These are phyloP conservation scores for Rhizopogon roseolus DNA, from an alignment of 768 basidiomycete genomes.

Conservation along the genomic window DNA sequence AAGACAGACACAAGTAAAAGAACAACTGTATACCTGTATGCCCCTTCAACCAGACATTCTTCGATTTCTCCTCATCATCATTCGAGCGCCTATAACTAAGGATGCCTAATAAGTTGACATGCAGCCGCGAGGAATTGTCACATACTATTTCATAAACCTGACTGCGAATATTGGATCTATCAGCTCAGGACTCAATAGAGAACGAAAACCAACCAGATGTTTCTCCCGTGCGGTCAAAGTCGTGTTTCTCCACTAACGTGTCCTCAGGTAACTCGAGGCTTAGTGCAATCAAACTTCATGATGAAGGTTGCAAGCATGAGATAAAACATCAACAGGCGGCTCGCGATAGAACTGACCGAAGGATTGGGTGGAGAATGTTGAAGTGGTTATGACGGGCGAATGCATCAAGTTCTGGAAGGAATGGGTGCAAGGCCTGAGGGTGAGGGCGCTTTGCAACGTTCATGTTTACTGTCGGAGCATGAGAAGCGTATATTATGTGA, in stretches of 20 bases:
- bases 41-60: constrained; percentile 31
- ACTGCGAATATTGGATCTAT: constrained; percentile 12
- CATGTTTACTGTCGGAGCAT: constrained; percentile 18
- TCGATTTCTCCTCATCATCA: constrained; percentile 1
- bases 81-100: constrained; percentile 23
- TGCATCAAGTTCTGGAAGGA: constrained; percentile 25
- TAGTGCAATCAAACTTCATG: constrained; percentile 24
- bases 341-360: constrained; percentile 11
- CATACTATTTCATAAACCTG: constrained; percentile 36
- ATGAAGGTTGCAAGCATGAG: not conserved
- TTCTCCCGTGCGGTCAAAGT: constrained; percentile 21
- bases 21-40: constrained; percentile 24
- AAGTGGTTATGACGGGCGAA: constrained; percentile 25
- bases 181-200: not conserved
- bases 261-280: constrained; percentile 31
- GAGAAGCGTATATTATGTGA: not conserved
- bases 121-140: not conserved
- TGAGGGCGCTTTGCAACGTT: constrained; percentile 21
- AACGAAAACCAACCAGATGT: constrained; percentile 19
- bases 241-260: constrained; percentile 25
- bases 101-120: not conserved
- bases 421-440: constrained; percentile 22
- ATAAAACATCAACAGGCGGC: not conserved
- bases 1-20: not conserved
- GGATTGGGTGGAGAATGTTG: constrained; percentile 22